Percentiles rank a stretch among this genome's conserved stretches.
phyloP scores from a whole-genome alignment of 2,329 filamentous ascomycete species.

The Epichloe amarillans region DNA sequence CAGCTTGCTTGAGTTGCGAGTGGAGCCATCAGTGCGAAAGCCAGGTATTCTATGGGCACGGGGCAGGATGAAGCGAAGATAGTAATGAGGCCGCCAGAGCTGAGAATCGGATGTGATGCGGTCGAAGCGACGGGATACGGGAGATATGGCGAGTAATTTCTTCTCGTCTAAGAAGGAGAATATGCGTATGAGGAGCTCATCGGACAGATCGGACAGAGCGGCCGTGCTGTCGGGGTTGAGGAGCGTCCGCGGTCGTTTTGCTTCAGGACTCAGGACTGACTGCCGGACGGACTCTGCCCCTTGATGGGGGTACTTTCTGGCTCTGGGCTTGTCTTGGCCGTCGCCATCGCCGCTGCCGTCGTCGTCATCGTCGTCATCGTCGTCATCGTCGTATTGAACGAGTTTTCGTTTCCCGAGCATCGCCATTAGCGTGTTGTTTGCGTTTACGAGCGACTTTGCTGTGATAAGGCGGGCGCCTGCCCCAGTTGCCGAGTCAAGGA shows the following conservation, averaged over 20 bases:
- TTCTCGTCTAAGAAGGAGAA: constrained; percentile 61
- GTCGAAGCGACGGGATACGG: constrained; percentile 64
- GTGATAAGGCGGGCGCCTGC: not conserved
- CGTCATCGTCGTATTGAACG: constrained; percentile 4
- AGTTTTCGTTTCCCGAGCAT: constrained; percentile 16
- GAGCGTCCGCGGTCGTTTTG: constrained; percentile 1
- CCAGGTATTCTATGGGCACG: constrained; percentile 65
- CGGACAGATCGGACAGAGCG: constrained; percentile 70
- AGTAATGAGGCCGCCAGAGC: constrained; percentile 84
- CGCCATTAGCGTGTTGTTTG: not conserved
- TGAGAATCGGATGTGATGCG: constrained; percentile 67
- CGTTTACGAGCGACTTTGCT: not conserved
- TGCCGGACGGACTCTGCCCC: not conserved
- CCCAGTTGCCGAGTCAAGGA: not conserved
- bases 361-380: not conserved
- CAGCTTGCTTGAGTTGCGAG: constrained; percentile 19
- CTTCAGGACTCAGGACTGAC: not conserved
- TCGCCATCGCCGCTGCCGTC: not conserved
- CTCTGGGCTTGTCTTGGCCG: not conserved
- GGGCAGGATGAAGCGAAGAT: constrained; percentile 72
- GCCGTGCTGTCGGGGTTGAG: constrained; percentile 48
- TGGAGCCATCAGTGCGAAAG: constrained; percentile 28
- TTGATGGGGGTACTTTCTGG: not conserved
- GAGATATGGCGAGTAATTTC: constrained; percentile 47
- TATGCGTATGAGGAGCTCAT: constrained; percentile 78